These are phyloP conservation scores for Phytopythium delawarense DNA, from an alignment of 352 stramenopile genomes.

Conservation along the genomic window DNA sequence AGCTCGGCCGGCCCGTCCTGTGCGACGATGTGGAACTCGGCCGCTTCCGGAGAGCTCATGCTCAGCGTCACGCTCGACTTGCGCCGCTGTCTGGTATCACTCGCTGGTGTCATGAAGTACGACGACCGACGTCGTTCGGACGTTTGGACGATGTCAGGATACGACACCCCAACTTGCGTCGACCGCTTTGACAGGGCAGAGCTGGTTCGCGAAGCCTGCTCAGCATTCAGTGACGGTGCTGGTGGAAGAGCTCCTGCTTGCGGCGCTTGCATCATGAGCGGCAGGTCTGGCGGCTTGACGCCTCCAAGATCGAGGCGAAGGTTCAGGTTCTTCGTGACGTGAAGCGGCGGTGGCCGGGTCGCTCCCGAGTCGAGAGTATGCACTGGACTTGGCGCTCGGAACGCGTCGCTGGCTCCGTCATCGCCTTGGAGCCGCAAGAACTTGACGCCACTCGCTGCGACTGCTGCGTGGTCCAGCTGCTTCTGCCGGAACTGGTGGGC, in stretches of 20 bases:
- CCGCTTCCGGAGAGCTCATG: conserved; percentile 58
- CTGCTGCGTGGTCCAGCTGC: conserved; percentile 4
- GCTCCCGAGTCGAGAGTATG: neutral
- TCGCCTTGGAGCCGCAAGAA: neutral
- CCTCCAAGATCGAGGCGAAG: conserved; percentile 49
- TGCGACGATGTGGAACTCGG: conserved; percentile 69
- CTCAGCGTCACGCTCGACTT: conserved; percentile 54
- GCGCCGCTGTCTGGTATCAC: conserved; percentile 19
- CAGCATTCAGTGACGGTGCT: neutral
- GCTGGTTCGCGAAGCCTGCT: neutral
- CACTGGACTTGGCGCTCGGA: conserved; percentile 17
- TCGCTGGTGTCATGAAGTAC: neutral
- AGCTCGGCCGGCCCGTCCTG: conserved; percentile 66
- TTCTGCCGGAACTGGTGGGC: conserved; percentile 36
- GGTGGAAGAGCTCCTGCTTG: neutral
- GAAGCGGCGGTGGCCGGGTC: conserved; percentile 7
- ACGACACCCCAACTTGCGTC: neutral
- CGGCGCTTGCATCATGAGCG: conserved; percentile 31
- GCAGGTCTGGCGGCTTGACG: conserved; percentile 23
- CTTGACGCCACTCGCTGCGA: conserved; percentile 5
- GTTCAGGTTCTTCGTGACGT: conserved; percentile 48
- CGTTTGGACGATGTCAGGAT: conserved; percentile 1
- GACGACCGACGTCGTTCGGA: conserved; percentile 5
- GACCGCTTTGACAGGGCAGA: too few relatives aligned
- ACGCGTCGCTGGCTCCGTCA: neutral